These are phyloP conservation scores for Fusarium bactridioides DNA, from an alignment of 2,329 filamentous ascomycete genomes.

Conservation along the genomic window DNA sequence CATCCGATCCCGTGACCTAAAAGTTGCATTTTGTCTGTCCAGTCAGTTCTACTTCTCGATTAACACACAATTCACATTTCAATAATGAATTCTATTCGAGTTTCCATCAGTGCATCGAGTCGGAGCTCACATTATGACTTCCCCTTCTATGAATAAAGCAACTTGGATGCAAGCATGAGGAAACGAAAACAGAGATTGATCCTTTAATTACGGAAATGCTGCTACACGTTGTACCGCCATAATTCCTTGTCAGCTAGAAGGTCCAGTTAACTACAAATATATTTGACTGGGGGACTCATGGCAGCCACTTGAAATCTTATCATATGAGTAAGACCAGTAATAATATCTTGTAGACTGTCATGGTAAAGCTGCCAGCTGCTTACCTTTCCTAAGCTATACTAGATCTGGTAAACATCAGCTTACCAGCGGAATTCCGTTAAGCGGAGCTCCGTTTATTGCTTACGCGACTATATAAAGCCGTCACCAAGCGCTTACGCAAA, in stretches of 20 bases:
- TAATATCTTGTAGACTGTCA: background rate
- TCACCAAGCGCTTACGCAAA: accelerated
- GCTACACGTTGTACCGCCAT: accelerated
- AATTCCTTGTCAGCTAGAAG: background rate
- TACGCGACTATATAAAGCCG: background rate
- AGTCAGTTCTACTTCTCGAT: accelerated
- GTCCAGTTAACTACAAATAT: no score
- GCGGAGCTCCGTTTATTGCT: background rate
- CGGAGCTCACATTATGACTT: background rate
- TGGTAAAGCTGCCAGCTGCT: background rate
- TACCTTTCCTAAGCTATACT: background rate
- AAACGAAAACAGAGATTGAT: background rate
- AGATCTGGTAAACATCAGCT: background rate
- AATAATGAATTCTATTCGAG: background rate
- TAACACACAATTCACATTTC: background rate
- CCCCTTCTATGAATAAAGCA: accelerated
- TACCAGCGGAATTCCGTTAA: background rate
- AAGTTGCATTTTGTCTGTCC: background rate
- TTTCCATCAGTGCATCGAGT: accelerated
- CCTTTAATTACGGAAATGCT: background rate
- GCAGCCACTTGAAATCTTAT: background rate
- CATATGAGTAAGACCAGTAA: accelerated
- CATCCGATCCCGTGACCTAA: background rate
- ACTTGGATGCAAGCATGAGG: background rate
- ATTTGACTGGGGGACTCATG: accelerated